These are phyloP conservation scores for Phytopythium helicoides DNA, from an alignment of 352 stramenopile species.

Conservation along the genomic window DNA sequence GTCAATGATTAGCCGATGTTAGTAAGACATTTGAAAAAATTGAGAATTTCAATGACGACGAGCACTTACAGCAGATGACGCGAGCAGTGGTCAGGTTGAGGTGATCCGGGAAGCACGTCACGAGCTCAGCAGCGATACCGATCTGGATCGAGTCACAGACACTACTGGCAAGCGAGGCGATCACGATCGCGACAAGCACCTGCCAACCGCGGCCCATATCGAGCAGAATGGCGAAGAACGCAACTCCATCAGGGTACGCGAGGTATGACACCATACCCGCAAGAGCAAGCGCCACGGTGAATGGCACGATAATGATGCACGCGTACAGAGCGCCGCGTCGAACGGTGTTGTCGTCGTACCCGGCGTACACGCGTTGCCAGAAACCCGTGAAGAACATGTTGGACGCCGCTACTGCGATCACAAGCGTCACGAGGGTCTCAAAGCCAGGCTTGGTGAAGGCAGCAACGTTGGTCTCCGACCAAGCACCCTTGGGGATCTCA, in stretches of 20 bases:
- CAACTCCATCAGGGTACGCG: constrained; percentile 44
- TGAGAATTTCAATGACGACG: no score
- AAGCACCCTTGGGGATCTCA: constrained; percentile 47
- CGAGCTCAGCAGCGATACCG: constrained; percentile 66
- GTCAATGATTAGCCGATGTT: no score
- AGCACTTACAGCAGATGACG: constrained; percentile 41
- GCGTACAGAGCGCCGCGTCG: constrained; percentile 39
- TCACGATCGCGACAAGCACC: constrained; percentile 66
- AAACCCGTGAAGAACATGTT: constrained; percentile 83
- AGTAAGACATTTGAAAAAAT: no score
- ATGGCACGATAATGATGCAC: constrained; percentile 55
- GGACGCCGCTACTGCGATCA: constrained; percentile 57
- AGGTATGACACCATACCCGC: constrained; percentile 71
- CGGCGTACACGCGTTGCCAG: constrained; percentile 73
- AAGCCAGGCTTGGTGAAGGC: constrained; percentile 65
- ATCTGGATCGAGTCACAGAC: constrained; percentile 76
- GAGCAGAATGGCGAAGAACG: constrained; percentile 76
- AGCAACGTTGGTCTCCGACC: constrained; percentile 46
- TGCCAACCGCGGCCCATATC: constrained; percentile 70
- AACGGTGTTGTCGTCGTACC: constrained; percentile 54
- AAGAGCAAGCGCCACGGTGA: constrained; percentile 65
- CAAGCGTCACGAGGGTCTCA: constrained; percentile 68
- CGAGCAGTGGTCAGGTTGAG: constrained; percentile 54
- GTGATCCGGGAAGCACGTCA: constrained; percentile 57
- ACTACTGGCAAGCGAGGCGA: constrained; percentile 66